Base-by-base conservation (phyloP, 805 yeast species). In the Naumovozyma dairenensis region DNA sequence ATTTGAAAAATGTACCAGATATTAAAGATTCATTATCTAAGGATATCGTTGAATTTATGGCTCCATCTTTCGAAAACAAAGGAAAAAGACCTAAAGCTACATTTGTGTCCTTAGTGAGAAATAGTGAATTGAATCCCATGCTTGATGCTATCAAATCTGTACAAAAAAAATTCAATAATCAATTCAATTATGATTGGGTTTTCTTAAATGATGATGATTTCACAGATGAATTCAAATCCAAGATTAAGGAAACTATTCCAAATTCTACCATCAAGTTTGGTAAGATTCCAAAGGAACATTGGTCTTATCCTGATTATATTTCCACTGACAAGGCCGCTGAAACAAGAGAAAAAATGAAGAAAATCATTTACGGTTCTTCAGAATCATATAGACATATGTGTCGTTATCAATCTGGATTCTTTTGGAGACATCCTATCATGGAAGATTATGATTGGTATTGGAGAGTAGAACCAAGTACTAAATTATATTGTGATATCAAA, bases 321-420 rank as follows among this genome's bases (percentile, higher is more conserved):
- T 94, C 86, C 57, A 69, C 66, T 56, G 73, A 72, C 14, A 72
- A 71, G 59, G 95, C 94, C 16, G 76, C 73, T 1, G 48, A 58
- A 17, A 68, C 72, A 25, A 70, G 94, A 45, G 67, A 69, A 40
- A 59, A 66, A 33, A 44, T 55, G 32, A 63, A 67, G 44, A 54
- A 70, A 45, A 71, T 80, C 44, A 78, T 81, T 36, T 85, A 83
- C 55, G 94, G 93, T 35, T 80, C 67, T 37, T 67, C 79, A 10
- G 77, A 71, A 41, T 68, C 86, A 13, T 85, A 84, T 62, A 74
- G 94, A 53, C 89, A 82, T 60, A 82, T 86, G 94, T 85, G 94
- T 59, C 72, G 96, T 45, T 85, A 72, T 59, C 86, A 81, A 57
- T 73, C 86, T 13, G 94, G 94, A 1, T 80, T 79, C 55, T 80